Evolutionary conservation across 768 basidiomycete genomes (phyloP), one percentile per base, ranked within the genome.

Genomic region (Gymnopilus dilepis): DNA sequence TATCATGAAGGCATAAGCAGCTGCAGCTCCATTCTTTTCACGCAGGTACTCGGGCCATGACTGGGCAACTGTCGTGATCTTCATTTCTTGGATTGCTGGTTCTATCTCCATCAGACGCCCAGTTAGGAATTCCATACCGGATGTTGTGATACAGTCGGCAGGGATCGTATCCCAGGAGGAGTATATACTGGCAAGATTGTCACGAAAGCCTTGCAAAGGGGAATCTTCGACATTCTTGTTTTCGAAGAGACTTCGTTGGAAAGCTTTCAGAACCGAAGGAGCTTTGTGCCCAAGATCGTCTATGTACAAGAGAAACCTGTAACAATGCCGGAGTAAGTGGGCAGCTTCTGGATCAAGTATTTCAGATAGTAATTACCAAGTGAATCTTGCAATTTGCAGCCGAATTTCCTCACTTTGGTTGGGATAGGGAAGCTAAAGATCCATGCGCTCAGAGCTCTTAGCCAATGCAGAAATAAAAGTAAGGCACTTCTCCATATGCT

Each of bases 1-100:
- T 37, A 59, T 51, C 58, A 59, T 59, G 34, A 59, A 59, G 19
- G 58, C 47, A 34, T 51, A 59, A 19, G 58, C 33, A 2, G 47
- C 37, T 9, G 45, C 12, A 30, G 33, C 37, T 7, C 58, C 58
- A 6, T 45, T 59, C 37, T 59, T 51, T 2, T 31, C 28, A 12
- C 58, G 48, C 21, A 59, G 24, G 22, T 26, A 59, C 2, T 48
- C 22, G 2, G 58, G 45, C 58, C 58, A 59, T 26, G 58, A 59
- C 22, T 37, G 6, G 2, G 47, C 38, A 26, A 45, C 22, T 8
- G 21, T 30, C 6, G 17, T 34, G 17, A 41, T 22, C 34, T 51
- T 37, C 47, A 59, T 59, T 6, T 26, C 47, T 3, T 24, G 45
- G 13, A 59, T 51, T 1, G 22, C n/a, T 2, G 58, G 34, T 12